Evolutionary conservation across 2,329 filamentous ascomycete genomes (phyloP).

Genomic region (Westerdykella ornata): DNA sequence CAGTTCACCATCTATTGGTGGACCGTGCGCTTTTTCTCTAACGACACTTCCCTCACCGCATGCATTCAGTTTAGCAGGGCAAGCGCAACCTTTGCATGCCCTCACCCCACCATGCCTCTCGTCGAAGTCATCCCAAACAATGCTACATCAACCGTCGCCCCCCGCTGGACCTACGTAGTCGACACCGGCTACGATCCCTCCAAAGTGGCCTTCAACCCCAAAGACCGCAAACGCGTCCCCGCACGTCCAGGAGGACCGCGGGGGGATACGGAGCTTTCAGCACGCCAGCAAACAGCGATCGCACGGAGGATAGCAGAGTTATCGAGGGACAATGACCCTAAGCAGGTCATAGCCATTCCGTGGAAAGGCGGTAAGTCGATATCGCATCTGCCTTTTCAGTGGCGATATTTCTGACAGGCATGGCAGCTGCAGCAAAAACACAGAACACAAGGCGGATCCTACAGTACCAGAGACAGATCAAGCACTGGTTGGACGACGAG

Average conservation of each 20-base stretch:
- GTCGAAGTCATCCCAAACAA: slow-evolving; percentile 74
- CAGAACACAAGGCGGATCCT: slow-evolving; percentile 64
- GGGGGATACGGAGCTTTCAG: slow-evolving; percentile 57
- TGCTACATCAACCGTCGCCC: slow-evolving; percentile 58
- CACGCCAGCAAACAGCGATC: slow-evolving; percentile 75
- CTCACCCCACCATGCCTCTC: slow-evolving; percentile 50
- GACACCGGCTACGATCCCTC: slow-evolving; percentile 59
- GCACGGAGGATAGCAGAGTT: slow-evolving; percentile 75
- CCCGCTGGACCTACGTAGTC: slow-evolving; percentile 89
- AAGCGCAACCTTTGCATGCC: slow-evolving; percentile 1
- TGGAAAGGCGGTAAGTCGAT: slow-evolving; percentile 18
- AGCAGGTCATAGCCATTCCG: slow-evolving; percentile 40
- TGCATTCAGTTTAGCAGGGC: too few relatives aligned
- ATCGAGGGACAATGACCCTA: slow-evolving; percentile 62
- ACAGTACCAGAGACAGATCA: slow-evolving; percentile 74
- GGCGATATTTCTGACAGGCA: slow-evolving; percentile 1
- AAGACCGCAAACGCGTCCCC: slow-evolving; percentile 61
- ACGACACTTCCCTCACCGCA: too few relatives aligned
- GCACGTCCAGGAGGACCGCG: slow-evolving; percentile 24
- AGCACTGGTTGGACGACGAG: slow-evolving; percentile 75
- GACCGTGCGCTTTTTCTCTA: too few relatives aligned
- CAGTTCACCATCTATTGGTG: too few relatives aligned
- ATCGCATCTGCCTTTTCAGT: neutral
- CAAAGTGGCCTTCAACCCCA: slow-evolving; percentile 47
- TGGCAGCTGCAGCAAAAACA: slow-evolving; percentile 46